Evolutionary conservation across 805 yeast genomes (phyloP).

Genomic region (Yamadazyma laniorum): DNA sequence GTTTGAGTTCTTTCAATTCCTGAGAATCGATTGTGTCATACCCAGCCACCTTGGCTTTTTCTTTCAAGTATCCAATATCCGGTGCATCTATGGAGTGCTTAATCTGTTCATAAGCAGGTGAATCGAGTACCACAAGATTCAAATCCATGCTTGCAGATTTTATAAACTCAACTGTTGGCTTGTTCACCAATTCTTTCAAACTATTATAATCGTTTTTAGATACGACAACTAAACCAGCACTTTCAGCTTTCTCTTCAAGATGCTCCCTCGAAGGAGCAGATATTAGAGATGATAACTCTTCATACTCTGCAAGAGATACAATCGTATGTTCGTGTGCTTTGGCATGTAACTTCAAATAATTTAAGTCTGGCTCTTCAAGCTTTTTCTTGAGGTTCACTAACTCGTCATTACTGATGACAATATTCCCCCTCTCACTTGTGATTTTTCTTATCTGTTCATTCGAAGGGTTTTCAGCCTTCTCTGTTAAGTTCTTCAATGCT

Average conservation of each 20-base stretch:
- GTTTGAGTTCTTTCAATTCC: slow-evolving; percentile 1
- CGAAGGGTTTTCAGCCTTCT: slow-evolving; percentile 22
- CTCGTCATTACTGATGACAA: slow-evolving; percentile 10
- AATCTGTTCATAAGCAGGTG: slow-evolving; percentile 9
- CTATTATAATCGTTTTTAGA: slow-evolving; percentile 13
- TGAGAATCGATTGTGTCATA: slow-evolving; percentile 10
- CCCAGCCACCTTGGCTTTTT: slow-evolving; percentile 13
- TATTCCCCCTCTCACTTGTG: slow-evolving; percentile 23
- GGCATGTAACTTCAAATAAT: slow-evolving; percentile 14
- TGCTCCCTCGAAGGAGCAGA: slow-evolving; percentile 32
- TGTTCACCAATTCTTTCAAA: slow-evolving; percentile 7
- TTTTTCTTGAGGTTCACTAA: slow-evolving; percentile 10
- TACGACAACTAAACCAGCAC: slow-evolving; percentile 15
- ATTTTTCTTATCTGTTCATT: slow-evolving; percentile 30
- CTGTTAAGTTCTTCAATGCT: slow-evolving; percentile 13
- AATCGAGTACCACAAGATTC: slow-evolving; percentile 11
- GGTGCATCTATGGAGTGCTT: slow-evolving; percentile 14
- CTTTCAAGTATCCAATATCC: slow-evolving; percentile 4
- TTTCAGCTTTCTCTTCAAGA: slow-evolving; percentile 19
- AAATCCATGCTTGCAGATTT: slow-evolving; percentile 13
- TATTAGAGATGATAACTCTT: slow-evolving; percentile 17
- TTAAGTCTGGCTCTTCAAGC: slow-evolving; percentile 10
- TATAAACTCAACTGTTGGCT: slow-evolving; percentile 28
- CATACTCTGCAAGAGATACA: slow-evolving; percentile 17
- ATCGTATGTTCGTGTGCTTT: slow-evolving; percentile 10